Evolutionary conservation across 2,329 filamentous ascomycete genomes (phyloP).

Genomic region (Fusarium sp.): DNA sequence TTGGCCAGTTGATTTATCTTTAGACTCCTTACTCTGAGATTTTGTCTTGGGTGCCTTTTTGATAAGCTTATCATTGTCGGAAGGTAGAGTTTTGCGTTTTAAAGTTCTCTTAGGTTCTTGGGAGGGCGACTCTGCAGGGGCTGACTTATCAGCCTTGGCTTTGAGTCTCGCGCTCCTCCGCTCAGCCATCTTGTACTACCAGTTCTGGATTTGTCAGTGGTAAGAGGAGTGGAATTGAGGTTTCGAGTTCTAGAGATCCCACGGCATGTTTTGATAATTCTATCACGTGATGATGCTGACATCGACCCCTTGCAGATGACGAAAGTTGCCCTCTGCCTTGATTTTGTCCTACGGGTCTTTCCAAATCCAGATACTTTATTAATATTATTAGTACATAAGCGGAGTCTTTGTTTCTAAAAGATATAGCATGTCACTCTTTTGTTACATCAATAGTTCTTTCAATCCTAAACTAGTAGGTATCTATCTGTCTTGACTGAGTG

Average conservation of each 20-base stretch:
- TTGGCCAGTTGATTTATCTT: accelerated
- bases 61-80: not conserved
- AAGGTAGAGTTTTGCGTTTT: conserved; percentile 18
- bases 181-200: conserved; percentile 1
- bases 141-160: not conserved
- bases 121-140: not conserved
- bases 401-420: too few relatives aligned
- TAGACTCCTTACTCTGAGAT: not conserved
- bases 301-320: not conserved
- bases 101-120: not conserved
- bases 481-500: too few relatives aligned
- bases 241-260: accelerated
- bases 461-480: not conserved
- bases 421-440: too few relatives aligned
- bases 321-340: not conserved
- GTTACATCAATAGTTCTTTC: accelerated
- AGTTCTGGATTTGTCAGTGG: accelerated
- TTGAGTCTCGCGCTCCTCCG: conserved; percentile 32
- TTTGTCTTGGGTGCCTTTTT: not conserved
- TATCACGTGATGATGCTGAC: not conserved
- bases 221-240: too few relatives aligned
- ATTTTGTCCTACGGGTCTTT: not conserved
- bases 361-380: not conserved
- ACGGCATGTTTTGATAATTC: accelerated
- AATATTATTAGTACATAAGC: not conserved